Percentiles rank a stretch among this genome's conserved stretches.
Conservation (phyloP, 2,329 filamentous ascomycete species). For the Colletotrichum limetticola region DNA sequence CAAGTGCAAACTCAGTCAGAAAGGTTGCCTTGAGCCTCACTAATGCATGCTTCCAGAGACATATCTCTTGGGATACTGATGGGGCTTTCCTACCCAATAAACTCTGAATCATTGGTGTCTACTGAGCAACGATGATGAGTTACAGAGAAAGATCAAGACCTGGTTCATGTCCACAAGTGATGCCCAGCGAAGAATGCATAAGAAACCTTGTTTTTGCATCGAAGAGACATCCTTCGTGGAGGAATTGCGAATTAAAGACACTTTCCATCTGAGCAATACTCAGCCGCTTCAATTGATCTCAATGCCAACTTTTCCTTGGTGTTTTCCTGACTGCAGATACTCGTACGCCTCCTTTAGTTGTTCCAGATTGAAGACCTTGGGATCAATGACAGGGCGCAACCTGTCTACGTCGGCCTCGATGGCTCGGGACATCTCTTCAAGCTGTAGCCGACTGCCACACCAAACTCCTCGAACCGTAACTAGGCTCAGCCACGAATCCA, state of each 20-base stretch:
- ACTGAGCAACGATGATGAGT: background rate
- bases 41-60: background rate
- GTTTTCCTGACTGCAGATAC: slow-evolving; percentile 46
- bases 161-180: background rate
- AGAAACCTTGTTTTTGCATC: background rate
- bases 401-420: slow-evolving; percentile 57
- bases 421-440: slow-evolving; percentile 59
- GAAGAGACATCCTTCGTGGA: background rate
- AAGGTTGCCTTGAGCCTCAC: background rate
- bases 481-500: slow-evolving; percentile 44
- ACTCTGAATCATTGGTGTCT: background rate
- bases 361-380: slow-evolving; percentile 55
- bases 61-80: background rate
- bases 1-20: background rate
- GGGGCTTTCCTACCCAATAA: background rate
- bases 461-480: slow-evolving; percentile 59
- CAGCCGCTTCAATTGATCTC: slow-evolving; percentile 52
- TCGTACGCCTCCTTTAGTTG: slow-evolving; percentile 56
- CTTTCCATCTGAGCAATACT: background rate
- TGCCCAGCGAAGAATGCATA: background rate
- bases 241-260: background rate
- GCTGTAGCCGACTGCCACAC: slow-evolving; percentile 56
- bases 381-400: slow-evolving; percentile 55
- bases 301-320: slow-evolving; percentile 52
- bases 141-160: background rate